Conservation (phyloP, 768 basidiomycete species). For the Aureoboletus auriporus region DNA sequence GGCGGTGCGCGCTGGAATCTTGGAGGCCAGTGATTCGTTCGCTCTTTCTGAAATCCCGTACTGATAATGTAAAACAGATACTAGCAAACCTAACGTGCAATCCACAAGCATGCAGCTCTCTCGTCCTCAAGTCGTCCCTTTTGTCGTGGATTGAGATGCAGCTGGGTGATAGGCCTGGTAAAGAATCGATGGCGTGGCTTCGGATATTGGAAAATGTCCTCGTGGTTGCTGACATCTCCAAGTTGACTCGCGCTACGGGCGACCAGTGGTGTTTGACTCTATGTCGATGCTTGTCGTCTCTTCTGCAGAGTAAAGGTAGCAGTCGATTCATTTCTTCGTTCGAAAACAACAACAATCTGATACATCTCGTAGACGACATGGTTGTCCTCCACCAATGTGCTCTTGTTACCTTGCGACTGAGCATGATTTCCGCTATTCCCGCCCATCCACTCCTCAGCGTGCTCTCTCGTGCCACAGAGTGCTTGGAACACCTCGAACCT, state of each 20-base stretch:
- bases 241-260: constrained; percentile 49
- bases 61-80: constrained; percentile 40
- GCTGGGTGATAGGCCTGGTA: constrained; percentile 27
- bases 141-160: constrained; percentile 85
- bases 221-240: constrained; percentile 43
- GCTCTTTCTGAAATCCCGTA: neutral
- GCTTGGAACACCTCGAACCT: constrained; percentile 29
- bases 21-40: constrained; percentile 51
- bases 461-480: constrained; percentile 25
- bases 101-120: constrained; percentile 59
- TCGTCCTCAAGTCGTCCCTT: constrained; percentile 68
- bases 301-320: constrained; percentile 15
- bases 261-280: constrained; percentile 61
- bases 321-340: neutral
- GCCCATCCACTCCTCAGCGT: constrained; percentile 27
- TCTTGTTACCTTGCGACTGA: constrained; percentile 34
- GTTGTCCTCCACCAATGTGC: constrained; percentile 23
- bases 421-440: constrained; percentile 29
- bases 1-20: constrained; percentile 49
- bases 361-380: constrained; percentile 14
- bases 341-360: neutral
- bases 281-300: constrained; percentile 44
- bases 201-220: constrained; percentile 64
- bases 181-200: constrained; percentile 56
- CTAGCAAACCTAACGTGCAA: constrained; percentile 74